These are phyloP conservation scores for Panaeolus papilionaceus DNA, from an alignment of 768 basidiomycete species.

Conservation along the genomic window DNA sequence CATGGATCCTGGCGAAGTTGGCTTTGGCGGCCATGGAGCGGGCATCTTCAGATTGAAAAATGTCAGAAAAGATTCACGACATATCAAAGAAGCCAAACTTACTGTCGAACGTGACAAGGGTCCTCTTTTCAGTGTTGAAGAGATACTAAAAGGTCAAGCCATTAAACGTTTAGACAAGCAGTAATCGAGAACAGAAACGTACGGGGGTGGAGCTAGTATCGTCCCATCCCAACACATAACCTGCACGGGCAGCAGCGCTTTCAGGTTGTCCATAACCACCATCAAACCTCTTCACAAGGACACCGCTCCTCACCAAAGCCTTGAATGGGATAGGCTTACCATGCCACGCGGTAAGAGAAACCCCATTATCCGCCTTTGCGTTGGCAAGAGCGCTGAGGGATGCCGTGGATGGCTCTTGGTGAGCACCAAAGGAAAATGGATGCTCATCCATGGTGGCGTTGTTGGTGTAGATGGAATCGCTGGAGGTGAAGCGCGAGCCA, in stretches of 20 bases:
- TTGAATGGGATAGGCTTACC: conserved; percentile 56
- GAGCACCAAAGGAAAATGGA: conserved; percentile 13
- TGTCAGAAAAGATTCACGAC: conserved; percentile 27
- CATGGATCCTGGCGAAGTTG: conserved; percentile 51
- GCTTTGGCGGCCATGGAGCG: conserved; percentile 54
- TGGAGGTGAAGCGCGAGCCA: conserved; percentile 12
- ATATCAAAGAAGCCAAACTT: conserved; percentile 34
- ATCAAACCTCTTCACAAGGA: conserved; percentile 46
- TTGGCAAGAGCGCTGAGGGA: neutral
- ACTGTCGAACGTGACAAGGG: conserved; percentile 71
- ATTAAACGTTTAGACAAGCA: neutral
- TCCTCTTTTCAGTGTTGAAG: conserved; percentile 45
- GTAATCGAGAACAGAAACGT: conserved; percentile 14
- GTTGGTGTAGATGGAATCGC: conserved; percentile 2
- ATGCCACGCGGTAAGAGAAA: conserved; percentile 38
- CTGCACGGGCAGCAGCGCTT: conserved; percentile 9
- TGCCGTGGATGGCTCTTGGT: neutral
- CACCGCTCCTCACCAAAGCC: conserved; percentile 47
- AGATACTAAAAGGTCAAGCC: conserved; percentile 39
- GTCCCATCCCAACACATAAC: conserved; percentile 58
- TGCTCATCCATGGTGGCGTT: conserved; percentile 6
- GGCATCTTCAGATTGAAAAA: conserved; percentile 31
- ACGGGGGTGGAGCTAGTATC: conserved; percentile 68
- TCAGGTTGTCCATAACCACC: conserved; percentile 43
- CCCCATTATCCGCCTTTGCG: neutral